Evolutionary conservation across 106 monocot genomes (phyloP).

Genomic region (Chionographis japonica): DNA sequence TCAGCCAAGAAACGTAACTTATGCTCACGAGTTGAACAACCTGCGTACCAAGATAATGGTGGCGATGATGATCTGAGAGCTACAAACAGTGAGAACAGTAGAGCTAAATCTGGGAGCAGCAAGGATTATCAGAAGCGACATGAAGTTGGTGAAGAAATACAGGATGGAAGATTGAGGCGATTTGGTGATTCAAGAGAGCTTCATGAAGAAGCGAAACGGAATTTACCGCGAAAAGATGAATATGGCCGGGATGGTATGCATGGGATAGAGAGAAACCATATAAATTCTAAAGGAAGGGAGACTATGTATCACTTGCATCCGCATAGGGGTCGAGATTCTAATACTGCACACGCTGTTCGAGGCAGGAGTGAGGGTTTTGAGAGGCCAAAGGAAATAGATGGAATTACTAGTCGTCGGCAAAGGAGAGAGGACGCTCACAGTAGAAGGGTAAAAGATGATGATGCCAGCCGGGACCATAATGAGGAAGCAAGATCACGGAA

Average conservation of each 20-base stretch:
- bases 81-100: conserved; percentile 38
- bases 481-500: conserved; percentile 43
- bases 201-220: conserved; percentile 30
- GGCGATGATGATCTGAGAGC: conserved; percentile 35
- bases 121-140: conserved; percentile 34
- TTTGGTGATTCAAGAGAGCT: conserved; percentile 31
- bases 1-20: conserved; percentile 44
- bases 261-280: conserved; percentile 27
- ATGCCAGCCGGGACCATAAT: conserved; percentile 32
- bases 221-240: conserved; percentile 36
- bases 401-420: conserved; percentile 21
- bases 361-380: conserved; percentile 51
- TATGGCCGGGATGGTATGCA: conserved; percentile 41
- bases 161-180: conserved; percentile 29
- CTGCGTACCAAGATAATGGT: conserved; percentile 19
- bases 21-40: conserved; percentile 42
- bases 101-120: conserved; percentile 44
- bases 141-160: conserved; percentile 50
- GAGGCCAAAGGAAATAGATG: conserved; percentile 44
- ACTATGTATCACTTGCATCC: conserved; percentile 31
- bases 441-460: conserved; percentile 63
- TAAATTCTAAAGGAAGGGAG: conserved; percentile 35
- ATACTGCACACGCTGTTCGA: conserved; percentile 24
- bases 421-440: conserved; percentile 49
- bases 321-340: conserved; percentile 32